phyloP scores from a whole-genome alignment of 2,329 filamentous ascomycete species.

The Beauveria sp. region DNA sequence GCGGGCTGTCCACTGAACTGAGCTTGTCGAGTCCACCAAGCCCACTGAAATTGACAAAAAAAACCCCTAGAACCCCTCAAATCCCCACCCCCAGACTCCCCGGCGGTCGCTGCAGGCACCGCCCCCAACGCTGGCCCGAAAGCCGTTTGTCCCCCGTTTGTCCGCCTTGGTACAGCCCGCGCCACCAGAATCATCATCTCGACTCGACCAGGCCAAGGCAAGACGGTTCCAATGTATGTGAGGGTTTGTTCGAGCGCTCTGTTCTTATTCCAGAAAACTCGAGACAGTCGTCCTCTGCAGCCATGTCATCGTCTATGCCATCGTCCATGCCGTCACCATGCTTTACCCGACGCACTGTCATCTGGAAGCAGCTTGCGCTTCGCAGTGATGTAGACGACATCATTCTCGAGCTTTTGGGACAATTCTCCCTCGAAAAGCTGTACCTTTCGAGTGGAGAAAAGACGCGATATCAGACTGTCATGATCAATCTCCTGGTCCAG shows the following conservation, averaged over 20 bases:
- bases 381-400: slow-evolving; percentile 34
- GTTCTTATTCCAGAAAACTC: background rate
- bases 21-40: background rate
- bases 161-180: background rate
- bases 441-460: slow-evolving; percentile 27
- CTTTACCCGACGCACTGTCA: slow-evolving; percentile 27
- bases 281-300: background rate
- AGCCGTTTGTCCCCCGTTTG: background rate
- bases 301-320: slow-evolving; percentile 21
- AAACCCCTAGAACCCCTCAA: background rate
- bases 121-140: background rate
- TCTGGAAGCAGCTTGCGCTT: slow-evolving; percentile 28
- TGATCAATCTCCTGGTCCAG: slow-evolving; percentile 28
- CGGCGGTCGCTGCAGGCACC: background rate
- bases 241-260: background rate
- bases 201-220: background rate
- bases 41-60: background rate
- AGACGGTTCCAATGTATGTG: background rate
- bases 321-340: slow-evolving; percentile 29
- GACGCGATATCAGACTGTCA: slow-evolving; percentile 26
- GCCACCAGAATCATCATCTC: background rate
- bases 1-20: background rate
- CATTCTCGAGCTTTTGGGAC: slow-evolving; percentile 32
- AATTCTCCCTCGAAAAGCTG: slow-evolving; percentile 34
- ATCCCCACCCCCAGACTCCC: slow-evolving; percentile 4